Evolutionary conservation across 305 asterid species (phyloP), one percentile per base, ranked within the genome.

Genomic region (Fraxinus dipetala): DNA sequence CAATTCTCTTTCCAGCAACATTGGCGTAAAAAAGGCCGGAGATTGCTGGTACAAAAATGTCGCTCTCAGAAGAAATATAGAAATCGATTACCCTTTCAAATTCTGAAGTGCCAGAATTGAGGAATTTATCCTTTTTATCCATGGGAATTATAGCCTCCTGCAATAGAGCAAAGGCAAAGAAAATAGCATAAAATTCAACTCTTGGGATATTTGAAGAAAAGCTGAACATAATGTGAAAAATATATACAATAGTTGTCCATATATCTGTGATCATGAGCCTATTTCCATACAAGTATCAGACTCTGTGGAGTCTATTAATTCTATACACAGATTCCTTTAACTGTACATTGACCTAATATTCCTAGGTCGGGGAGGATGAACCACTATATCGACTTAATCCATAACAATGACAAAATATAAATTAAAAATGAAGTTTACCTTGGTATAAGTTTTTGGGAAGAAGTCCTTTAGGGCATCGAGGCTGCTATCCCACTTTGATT

Each of bases 11-110:
- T 61, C 98, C 98, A 76, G 98, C 99, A 78, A 93, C 99, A 78
- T 94, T 94, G 79, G 98, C 97, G n/a, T 94, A 94, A 81, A 96
- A 94, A 72, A 96, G 87, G 75, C 98, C 98, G 0, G 98, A 96
- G 89, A 96, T 96, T 80, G 99, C 99, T 31, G 99, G 99, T 36
- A 96, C 92, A 20, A 90, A 96, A 11, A 94, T 94, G 80, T 94
- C 98, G 36, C 99, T 96, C 88, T 92, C 91, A 4, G 98, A 90
- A 83, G 93, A 91, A 35, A 94, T 85, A 82, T 96, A 92, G 85
- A 87, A 93, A 87, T 96, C 97, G 4, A 96, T 94, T 34, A 90
- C 98, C 90, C 87, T 91, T 89, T 91, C 94, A 26, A 59, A 82
- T 82, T 92, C 87, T 8, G 87, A 81, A 85, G 87, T 79, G 26